These are phyloP conservation scores for Dalbergia cochinchinensis DNA, from an alignment of 306 rosid genomes.

Conservation along the genomic window DNA sequence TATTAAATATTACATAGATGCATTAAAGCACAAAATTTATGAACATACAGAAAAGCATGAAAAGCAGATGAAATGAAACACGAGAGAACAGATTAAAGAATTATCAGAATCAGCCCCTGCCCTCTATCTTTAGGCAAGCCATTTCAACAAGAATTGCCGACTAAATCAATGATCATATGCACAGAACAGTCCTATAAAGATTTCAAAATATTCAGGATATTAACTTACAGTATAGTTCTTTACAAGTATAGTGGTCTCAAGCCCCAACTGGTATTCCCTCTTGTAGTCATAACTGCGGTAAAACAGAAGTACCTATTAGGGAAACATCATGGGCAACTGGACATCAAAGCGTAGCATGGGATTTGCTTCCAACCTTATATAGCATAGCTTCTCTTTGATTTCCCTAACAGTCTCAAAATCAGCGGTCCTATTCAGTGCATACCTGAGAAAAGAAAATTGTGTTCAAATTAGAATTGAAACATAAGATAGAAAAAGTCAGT, in stretches of 20 bases:
- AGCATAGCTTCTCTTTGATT: slow-evolving; percentile 97
- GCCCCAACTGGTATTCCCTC: slow-evolving; percentile 99
- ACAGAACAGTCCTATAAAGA: slow-evolving; percentile 30
- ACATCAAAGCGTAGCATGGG: slow-evolving; percentile 26
- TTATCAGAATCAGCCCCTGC: slow-evolving; percentile 14
- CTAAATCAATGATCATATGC: slow-evolving; percentile 26
- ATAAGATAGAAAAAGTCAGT: slow-evolving; percentile 30
- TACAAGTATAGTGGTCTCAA: slow-evolving; percentile 97
- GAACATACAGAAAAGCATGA: slow-evolving; percentile 35
- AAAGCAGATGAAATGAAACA: slow-evolving; percentile 13
- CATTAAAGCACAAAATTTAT: slow-evolving; percentile 2
- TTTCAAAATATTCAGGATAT: slow-evolving; percentile 37
- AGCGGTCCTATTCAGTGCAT: slow-evolving; percentile 87
- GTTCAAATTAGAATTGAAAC: slow-evolving; percentile 42
- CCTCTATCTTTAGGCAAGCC: slow-evolving; percentile 37
- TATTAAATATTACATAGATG: slow-evolving; percentile 9
- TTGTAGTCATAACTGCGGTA: slow-evolving; percentile 91
- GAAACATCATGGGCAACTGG: slow-evolving; percentile 29
- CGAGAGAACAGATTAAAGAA: slow-evolving; percentile 26
- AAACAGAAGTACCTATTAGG: slow-evolving; percentile 44
- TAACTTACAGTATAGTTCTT: slow-evolving; percentile 90
- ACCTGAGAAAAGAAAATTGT: slow-evolving; percentile 62
- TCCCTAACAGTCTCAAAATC: slow-evolving; percentile 99
- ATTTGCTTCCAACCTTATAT: slow-evolving; percentile 71
- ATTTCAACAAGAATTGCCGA: slow-evolving; percentile 35